phyloP scores from a whole-genome alignment of 129 eudicot species.

The Flaveria sonorensis region DNA sequence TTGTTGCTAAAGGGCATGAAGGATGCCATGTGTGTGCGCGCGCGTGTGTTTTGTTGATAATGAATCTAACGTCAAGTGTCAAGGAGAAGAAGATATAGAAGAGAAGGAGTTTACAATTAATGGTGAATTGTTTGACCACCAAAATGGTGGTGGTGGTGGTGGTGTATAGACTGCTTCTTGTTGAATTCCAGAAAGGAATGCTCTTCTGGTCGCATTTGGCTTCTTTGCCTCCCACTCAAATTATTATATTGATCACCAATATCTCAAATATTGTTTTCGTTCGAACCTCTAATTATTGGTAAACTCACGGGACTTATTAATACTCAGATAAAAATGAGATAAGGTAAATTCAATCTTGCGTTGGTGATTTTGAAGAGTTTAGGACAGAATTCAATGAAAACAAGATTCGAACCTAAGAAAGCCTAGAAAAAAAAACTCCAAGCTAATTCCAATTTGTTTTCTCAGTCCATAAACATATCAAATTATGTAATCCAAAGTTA shows the following conservation, averaged over 20 bases:
- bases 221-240: conserved; percentile 25
- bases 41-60: neutral
- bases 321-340: too few relatives aligned
- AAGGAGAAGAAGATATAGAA: conserved; percentile 1
- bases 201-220: conserved; percentile 41
- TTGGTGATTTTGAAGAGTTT: too few relatives aligned
- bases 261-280: neutral
- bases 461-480: too few relatives aligned
- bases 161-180: neutral
- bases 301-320: too few relatives aligned
- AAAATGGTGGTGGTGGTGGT: conserved; percentile 5
- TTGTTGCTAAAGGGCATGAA: conserved; percentile 63
- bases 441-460: too few relatives aligned
- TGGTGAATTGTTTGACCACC: conserved; percentile 13
- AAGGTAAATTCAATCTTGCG: too few relatives aligned
- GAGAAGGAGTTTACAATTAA: neutral
- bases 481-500: too few relatives aligned
- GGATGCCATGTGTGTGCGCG: conserved; percentile 43
- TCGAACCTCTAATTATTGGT: too few relatives aligned
- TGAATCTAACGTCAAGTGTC: neutral
- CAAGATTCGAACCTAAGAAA: too few relatives aligned
- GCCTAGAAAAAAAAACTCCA: too few relatives aligned
- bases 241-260: neutral
- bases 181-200: conserved; percentile 43
- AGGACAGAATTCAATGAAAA: too few relatives aligned